phyloP scores from a whole-genome alignment of 108 stramenopile genomes.

The Aurantiochytrium sp. region DNA sequence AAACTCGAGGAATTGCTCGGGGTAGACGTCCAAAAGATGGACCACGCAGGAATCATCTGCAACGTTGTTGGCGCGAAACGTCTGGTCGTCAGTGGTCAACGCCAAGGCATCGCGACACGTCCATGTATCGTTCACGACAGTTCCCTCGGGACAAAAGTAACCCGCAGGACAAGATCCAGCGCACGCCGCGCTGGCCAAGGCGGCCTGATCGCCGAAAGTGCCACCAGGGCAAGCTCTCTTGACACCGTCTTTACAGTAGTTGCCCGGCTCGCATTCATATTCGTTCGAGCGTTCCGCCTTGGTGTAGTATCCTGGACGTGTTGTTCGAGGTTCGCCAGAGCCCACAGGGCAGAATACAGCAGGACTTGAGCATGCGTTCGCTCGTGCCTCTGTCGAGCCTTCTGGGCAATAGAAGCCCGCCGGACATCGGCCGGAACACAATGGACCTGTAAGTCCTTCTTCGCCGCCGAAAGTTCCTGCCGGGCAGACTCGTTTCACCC shows the following conservation, averaged over 20 bases:
- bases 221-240: not conserved
- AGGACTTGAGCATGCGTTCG: not conserved
- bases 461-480: not conserved
- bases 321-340: not conserved
- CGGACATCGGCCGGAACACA: not conserved
- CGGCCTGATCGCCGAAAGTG: not conserved
- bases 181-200: not conserved
- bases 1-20: not conserved
- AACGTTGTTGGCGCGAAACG: not conserved
- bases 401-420: not conserved
- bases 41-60: not conserved
- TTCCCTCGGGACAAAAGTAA: conserved; percentile 27
- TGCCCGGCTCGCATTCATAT: not conserved
- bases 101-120: not conserved
- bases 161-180: not conserved
- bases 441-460: not conserved
- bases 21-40: not conserved
- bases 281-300: not conserved
- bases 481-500: not conserved
- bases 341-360: not conserved
- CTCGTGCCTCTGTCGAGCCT: not conserved
- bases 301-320: not conserved
- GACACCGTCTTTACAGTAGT: not conserved
- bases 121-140: conserved; percentile 1
- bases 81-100: not conserved